Base-by-base conservation (phyloP, 768 basidiomycete species). In the Dioszegia crocea region DNA sequence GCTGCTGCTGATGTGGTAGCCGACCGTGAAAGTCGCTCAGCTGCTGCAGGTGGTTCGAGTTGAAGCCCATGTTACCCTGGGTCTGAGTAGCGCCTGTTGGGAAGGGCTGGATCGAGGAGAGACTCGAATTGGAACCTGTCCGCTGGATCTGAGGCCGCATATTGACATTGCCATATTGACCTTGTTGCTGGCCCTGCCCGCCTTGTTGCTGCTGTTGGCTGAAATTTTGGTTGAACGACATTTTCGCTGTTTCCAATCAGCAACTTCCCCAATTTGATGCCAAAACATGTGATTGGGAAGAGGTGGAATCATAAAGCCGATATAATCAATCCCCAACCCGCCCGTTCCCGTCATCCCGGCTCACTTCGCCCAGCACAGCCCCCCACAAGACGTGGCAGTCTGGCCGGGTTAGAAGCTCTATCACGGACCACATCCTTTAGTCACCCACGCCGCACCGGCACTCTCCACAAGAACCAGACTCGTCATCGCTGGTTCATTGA, bases 281-380 rank as follows among this genome's bases (percentile, higher is more conserved):
- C 36, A 21, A 60, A n/a, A n/a, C n/a, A n/a, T n/a, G n/a, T n/a
- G n/a, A n/a, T n/a, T n/a, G 26, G 45, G 56, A 56, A 51, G 26
- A 27, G 55, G 24, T 10, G 43, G 61, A 57, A 63, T 73, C 71
- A 73, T 73, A 73, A 64, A 70, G 68, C 71, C 62, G 61, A 40
- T 46, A 51, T 73, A 73, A 73, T 61, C 71, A 70, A 57, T 56
- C 41, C 29, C 45, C 45, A 31, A 40, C 50, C 55, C 45, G 31
- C 56, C 62, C 56, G 33, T 57, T 56, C 48, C 57, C 30, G 40
- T 47, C 29, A 23, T 44, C 54, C 39, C 51, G n/a, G 39, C 48
- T 48, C 55, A 57, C 65, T 63, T 59, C 62, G 41, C 59, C 49
- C 56, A 54, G 30, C 31, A 19, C 44, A 30, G 36, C 51, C 33